Conservation (phyloP, 2,329 filamentous ascomycete genomes). For the Clonostachys byssicola region DNA sequence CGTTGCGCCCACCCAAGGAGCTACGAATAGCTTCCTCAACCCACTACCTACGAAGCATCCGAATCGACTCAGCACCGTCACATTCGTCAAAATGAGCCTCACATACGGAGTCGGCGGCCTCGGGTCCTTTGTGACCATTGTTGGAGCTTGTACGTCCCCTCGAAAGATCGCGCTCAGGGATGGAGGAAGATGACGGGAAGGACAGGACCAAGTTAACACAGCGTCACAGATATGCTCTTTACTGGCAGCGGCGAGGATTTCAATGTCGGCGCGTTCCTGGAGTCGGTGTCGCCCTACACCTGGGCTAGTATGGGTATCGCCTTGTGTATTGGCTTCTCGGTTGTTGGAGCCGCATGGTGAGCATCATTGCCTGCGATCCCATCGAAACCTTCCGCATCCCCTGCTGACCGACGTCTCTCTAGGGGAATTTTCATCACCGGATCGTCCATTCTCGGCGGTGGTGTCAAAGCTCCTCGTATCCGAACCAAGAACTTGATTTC, state of each 20-base stretch:
- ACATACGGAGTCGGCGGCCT: slow-evolving; percentile 66
- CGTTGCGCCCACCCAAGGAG: background rate
- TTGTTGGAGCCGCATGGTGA: slow-evolving; percentile 96
- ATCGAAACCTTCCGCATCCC: background rate
- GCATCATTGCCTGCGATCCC: slow-evolving; percentile 11
- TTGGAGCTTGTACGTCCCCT: slow-evolving; percentile 68
- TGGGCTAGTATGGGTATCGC: slow-evolving; percentile 91
- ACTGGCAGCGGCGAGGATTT: slow-evolving; percentile 94
- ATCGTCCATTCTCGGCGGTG: slow-evolving; percentile 93
- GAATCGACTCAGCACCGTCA: background rate
- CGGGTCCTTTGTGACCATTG: slow-evolving; percentile 63
- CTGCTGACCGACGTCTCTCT: slow-evolving; percentile 3
- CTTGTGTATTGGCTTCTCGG: slow-evolving; percentile 92
- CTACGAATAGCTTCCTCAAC: slow-evolving; percentile 2
- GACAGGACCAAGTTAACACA: no score
- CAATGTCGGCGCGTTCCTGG: slow-evolving; percentile 94
- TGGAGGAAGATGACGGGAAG: no score
- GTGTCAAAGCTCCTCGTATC: slow-evolving; percentile 94
- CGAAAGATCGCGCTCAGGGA: background rate
- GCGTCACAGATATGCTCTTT: slow-evolving; percentile 86
- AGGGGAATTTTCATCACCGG: slow-evolving; percentile 99
- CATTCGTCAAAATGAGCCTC: slow-evolving; percentile 61
- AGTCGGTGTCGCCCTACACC: slow-evolving; percentile 87
- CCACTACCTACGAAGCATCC: background rate
- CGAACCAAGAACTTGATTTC: slow-evolving; percentile 99